These are phyloP conservation scores for Meredithiella fracta DNA, from an alignment of 2,329 filamentous ascomycete species.

Conservation along the genomic window DNA sequence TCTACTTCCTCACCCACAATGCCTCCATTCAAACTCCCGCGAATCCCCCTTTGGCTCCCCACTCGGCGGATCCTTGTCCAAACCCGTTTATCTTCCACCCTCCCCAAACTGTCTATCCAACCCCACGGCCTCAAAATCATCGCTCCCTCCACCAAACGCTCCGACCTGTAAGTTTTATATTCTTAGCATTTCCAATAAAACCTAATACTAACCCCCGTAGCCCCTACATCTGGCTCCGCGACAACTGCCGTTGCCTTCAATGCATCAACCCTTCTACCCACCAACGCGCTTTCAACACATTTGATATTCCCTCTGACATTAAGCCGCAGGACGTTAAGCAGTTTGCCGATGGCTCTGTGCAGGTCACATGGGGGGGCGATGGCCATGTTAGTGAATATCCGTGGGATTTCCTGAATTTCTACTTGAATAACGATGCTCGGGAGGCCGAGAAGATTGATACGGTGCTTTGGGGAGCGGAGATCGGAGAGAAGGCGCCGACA, in stretches of 20 bases:
- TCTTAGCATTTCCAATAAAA: neutral
- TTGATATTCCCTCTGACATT: constrained; percentile 15
- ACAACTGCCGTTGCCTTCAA: constrained; percentile 27
- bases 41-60: too few species aligned
- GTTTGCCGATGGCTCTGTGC: neutral
- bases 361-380: constrained; percentile 26
- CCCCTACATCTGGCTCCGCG: constrained; percentile 16
- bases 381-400: constrained; percentile 52
- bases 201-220: neutral
- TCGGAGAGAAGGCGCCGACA: constrained; percentile 34
- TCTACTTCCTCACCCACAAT: too few species aligned
- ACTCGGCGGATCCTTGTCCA: too few species aligned
- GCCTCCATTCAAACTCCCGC: too few species aligned
- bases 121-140: neutral
- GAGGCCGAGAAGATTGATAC: constrained; percentile 19
- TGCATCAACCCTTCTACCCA: constrained; percentile 28
- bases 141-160: neutral
- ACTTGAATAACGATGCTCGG: constrained; percentile 24
- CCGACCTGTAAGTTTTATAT: constrained; percentile 10
- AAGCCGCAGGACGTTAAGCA: neutral
- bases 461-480: constrained; percentile 20
- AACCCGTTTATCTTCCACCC: neutral
- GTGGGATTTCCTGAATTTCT: constrained; percentile 42
- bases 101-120: neutral
- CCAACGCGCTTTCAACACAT: constrained; percentile 28